Evolutionary conservation across 2,329 filamentous ascomycete genomes (phyloP), one percentile per base, ranked within the genome.

Genomic region (Tolypocladium pustulatum): DNA sequence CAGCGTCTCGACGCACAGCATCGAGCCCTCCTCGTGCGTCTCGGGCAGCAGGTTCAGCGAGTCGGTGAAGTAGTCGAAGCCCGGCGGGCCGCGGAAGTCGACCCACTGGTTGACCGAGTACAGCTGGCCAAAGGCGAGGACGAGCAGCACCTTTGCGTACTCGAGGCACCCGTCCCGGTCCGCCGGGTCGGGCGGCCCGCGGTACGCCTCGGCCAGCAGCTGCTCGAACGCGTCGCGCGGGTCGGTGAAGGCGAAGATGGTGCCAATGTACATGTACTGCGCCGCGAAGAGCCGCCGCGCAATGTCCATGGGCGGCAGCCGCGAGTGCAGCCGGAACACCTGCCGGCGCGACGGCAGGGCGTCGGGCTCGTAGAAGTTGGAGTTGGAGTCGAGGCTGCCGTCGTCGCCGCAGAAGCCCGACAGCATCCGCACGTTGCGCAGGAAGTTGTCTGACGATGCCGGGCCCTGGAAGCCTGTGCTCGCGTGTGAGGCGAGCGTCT

Each of bases 61-160:
- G 57, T 78, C 73, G 25, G 76, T 75, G 65, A 84, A 83, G 61
- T 80, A 83, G 17, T 76, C 74, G 63, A 83, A 83, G 0, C 81
- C 81, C 0, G 81, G 81, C 0, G 81, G 81, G 0, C 80, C 78
- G 46, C 78, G 75, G 63, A 74, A 75, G 53, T 75, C 75, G 0
- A 78, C 76, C 77, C 78, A 81, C 57, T 82, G 78, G 61, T 84
- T 84, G 54, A 83, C 74, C 3, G 79, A 81, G 64, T 83, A 84
- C 62, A 83, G 73, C 61, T 82, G 76, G 0, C 81, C 81, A 62
- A 81, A 81, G 0, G 81, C 79, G 12, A 83, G 70, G 6, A 82
- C 76, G 43, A 82, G 68, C 3, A 83, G 69, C 4, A 81, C 69
- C 56, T 83, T 80, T 58, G 79, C 79, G 61, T 79, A 79, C 0